Base-by-base conservation (phyloP, 257 asterid species). In the Striga asiatica region DNA sequence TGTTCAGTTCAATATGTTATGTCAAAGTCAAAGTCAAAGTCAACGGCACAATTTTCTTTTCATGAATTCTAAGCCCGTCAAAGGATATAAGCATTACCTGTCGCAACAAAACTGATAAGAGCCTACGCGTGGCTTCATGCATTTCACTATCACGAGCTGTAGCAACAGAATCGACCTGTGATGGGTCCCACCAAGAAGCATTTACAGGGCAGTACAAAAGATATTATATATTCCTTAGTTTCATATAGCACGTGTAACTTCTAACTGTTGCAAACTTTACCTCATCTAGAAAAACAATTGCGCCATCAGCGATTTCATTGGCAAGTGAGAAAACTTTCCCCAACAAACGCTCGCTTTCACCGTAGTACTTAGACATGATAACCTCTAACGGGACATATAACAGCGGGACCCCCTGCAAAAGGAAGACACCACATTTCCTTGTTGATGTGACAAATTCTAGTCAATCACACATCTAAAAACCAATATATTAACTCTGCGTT, bases 151-250 rank as follows among this genome's bases (percentile, higher is more conserved):
- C 97, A 60, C 99, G 95, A 54, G 94, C 76, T 58, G 83, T 76
- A 60, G 97, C 99, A 68, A 88, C 82, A 28, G 99, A 84, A 74
- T 92, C 99, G 58, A 92, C 88, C 99, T 92, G 83, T 46, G 29
- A 65, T 6, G 48, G 27, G 46, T 34, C 52, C n/a, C 71, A 46
- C 19, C 35, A 62, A 22, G 43, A 39, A 9, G 25, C 28, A 62
- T 17, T 58, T 24, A 3, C 53, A 19, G 31, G 14, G 16, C n/a
- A 21, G 8, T 45, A 34, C 32, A 29, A 20, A 59, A 60, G 49
- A 54, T 13, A 50, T 57, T n/a, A n/a, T n/a, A n/a, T n/a, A n/a
- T n/a, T n/a, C n/a, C n/a, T n/a, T n/a, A n/a, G 62, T 16, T 13
- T 25, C 41, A 39, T 21, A 22, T 13, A 25, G 65, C 28, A 66